Percentiles rank a stretch among this genome's conserved stretches.
phyloP scores from a whole-genome alignment of 2,329 filamentous ascomycete genomes.

The Gyromitra esculenta region DNA sequence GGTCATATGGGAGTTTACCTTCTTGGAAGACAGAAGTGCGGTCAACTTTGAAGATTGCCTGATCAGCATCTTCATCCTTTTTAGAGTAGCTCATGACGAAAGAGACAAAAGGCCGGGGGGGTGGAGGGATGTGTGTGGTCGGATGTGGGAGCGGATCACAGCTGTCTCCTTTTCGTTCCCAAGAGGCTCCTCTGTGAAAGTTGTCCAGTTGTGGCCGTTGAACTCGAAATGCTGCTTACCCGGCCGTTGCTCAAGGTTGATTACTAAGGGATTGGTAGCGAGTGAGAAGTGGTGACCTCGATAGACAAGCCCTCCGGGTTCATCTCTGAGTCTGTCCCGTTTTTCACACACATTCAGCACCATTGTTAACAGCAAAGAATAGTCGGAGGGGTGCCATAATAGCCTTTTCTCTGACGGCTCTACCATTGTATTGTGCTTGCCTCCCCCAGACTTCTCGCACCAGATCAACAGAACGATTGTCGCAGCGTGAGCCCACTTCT shows the following conservation, averaged over 20 bases:
- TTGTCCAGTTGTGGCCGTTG: slow-evolving; percentile 42
- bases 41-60: slow-evolving; percentile 94
- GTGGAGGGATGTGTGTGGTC: slow-evolving; percentile 19
- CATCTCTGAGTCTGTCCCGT: no score
- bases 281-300: slow-evolving; percentile 28
- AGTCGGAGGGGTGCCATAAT: no score
- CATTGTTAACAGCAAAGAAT: no score
- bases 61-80: slow-evolving; percentile 97
- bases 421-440: no score
- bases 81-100: slow-evolving; percentile 90
- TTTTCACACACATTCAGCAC: no score
- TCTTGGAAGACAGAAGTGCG: slow-evolving; percentile 98
- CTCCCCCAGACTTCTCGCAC: no score
- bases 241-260: slow-evolving; percentile 6
- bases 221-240: slow-evolving; percentile 37
- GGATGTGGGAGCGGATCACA: slow-evolving; percentile 39
- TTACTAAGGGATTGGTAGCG: slow-evolving; percentile 22
- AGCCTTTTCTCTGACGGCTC: no score
- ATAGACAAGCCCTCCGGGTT: not conserved
- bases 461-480: no score
- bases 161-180: slow-evolving; percentile 44
- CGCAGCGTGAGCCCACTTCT: no score
- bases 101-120: slow-evolving; percentile 25
- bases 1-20: slow-evolving; percentile 69
- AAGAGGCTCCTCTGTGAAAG: slow-evolving; percentile 49